Percentiles rank a stretch among this genome's conserved stretches.
Conservation (phyloP, 2,329 filamentous ascomycete species). For the Phialemoniopsis sp. region DNA sequence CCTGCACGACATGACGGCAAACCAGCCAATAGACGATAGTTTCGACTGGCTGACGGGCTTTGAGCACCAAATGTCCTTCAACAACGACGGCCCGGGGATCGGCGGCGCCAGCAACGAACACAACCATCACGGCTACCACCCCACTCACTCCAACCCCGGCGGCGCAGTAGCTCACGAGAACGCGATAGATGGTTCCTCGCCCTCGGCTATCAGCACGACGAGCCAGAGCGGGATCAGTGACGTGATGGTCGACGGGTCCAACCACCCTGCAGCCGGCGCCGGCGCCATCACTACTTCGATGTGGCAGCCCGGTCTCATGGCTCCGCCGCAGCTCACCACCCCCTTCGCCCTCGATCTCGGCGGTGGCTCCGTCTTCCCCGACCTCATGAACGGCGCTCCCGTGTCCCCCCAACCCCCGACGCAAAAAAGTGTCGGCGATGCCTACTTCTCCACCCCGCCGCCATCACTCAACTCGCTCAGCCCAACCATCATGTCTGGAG, state of each 20-base stretch:
- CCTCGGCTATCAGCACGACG: conserved; percentile 90
- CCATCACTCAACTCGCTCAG: conserved; percentile 71
- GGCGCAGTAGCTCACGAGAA: conserved; percentile 56
- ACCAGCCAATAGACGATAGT: conserved; percentile 57
- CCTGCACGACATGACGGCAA: conserved; percentile 28
- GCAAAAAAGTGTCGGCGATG: conserved; percentile 69
- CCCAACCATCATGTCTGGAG: conserved; percentile 65
- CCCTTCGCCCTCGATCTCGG: conserved; percentile 74
- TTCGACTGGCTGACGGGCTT: conserved; percentile 83
- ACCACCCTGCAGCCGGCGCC: conserved; percentile 52
- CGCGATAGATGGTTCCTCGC: conserved; percentile 88
- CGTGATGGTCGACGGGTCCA: conserved; percentile 80
- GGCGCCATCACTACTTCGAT: conserved; percentile 51
- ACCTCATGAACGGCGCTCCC: conserved; percentile 67
- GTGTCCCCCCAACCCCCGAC: conserved; percentile 73
- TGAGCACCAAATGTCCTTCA: conserved; percentile 71
- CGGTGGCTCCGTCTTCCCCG: conserved; percentile 65
- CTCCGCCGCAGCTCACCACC: conserved; percentile 63
- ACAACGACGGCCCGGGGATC: conserved; percentile 25
- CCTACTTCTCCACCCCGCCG: conserved; percentile 76
- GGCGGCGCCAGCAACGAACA: too few species aligned
- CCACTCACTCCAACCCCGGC: too few species aligned
- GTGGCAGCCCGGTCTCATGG: conserved; percentile 66
- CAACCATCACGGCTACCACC: too few species aligned
- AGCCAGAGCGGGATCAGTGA: conserved; percentile 92